Conservation (phyloP, 2,329 filamentous ascomycete species). For the Sporothrix schenckii region DNA sequence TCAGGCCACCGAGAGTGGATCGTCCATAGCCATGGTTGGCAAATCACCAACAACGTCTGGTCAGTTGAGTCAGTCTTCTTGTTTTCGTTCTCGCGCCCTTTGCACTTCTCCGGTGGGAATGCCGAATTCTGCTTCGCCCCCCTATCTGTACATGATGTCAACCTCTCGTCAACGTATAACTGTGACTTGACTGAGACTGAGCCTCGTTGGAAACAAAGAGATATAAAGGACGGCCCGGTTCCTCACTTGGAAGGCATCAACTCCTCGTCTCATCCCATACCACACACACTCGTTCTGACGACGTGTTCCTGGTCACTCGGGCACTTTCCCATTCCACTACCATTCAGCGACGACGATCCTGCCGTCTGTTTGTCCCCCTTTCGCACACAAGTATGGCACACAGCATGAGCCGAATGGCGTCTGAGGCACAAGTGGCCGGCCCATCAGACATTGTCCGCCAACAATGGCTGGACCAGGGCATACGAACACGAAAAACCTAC, state of each 20-base stretch:
- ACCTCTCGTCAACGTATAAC: neutral
- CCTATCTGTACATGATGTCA: neutral
- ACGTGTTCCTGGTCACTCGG: neutral
- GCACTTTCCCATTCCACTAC: neutral
- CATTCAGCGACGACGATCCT: neutral
- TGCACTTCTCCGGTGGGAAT: neutral
- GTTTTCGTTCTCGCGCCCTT: neutral
- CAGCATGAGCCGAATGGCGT: slow-evolving; percentile 17
- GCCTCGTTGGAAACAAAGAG: neutral
- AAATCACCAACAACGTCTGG: slow-evolving; percentile 12
- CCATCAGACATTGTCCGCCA: neutral
- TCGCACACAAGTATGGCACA: slow-evolving; percentile 5
- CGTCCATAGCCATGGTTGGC: neutral
- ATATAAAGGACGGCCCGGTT: neutral
- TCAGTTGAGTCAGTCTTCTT: neutral
- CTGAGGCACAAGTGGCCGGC: neutral
- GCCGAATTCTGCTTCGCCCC: neutral
- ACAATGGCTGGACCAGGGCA: slow-evolving; percentile 17
- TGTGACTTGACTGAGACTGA: slow-evolving; percentile 12
- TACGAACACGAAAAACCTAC: neutral
- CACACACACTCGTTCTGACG: neutral
- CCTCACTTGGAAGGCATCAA: neutral
- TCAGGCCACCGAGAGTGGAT: neutral
- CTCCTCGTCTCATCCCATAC: neutral
- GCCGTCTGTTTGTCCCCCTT: too few species aligned